Base-by-base conservation (phyloP, 345 rosid species). In the Lagerstroemia speciosa region DNA sequence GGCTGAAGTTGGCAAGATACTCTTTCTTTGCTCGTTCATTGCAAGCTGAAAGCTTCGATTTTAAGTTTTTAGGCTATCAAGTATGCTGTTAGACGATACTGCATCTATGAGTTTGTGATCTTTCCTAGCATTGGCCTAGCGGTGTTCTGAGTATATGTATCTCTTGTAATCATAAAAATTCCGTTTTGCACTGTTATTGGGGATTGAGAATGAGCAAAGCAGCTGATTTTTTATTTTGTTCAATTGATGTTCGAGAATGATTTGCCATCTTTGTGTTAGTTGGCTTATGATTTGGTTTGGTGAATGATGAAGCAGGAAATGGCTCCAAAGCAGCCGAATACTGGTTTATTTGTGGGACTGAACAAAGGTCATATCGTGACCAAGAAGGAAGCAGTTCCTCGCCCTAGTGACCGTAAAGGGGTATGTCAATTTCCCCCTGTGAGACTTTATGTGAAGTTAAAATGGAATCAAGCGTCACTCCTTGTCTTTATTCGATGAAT, bases 331-430 rank as follows among this genome's bases (percentile, higher is more conserved):
- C 85, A 77, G 78, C 82, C 85, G 1, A 82, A 76, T 48, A 78
- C 81, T 19, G 93, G 93, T 33, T 78, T 87, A 26, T 84, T 79
- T 65, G 90, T 85, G 17, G 93, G 93, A 19, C 72, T 84, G 72
- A 87, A 85, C 81, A 87, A 75, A 65, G 93, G 93, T 3, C 90
- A 87, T 53, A 66, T 87, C 46, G 87, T 85, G 17, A 85, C 90
- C 68, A 83, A 75, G 84, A 82, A 77, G 69, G 89, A 87, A 67
- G 67, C 76, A 52, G 76, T 82, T 26, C 84, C 85, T 10, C 84
- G 87, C 0, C 90, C 93, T 24, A 75, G 84, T 19, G 76, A 72
- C 45, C 79, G 88, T 26, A 87, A 82, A 77, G 93, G 90, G 61
- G 92, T 87, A 78, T 69, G 87, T 72, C 50, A 55, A 36, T 62